These are phyloP conservation scores for Canna indica DNA, from an alignment of 176 grass and related monocot species.

Conservation along the genomic window DNA sequence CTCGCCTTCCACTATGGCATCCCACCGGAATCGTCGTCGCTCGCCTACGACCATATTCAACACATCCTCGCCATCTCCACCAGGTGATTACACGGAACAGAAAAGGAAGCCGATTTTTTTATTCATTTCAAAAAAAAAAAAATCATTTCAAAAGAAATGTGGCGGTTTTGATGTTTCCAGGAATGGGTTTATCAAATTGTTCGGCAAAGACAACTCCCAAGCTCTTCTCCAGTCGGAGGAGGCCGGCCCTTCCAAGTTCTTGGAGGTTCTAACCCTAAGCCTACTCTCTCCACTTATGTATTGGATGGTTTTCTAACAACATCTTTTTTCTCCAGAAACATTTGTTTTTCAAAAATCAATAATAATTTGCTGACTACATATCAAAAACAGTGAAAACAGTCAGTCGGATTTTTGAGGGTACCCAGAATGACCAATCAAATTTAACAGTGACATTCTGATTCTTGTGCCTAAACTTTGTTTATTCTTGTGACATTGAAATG, in stretches of 20 bases:
- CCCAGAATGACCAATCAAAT: too few species aligned
- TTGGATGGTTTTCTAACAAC: background rate
- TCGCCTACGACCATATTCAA: conserved; percentile 60
- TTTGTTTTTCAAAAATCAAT: too few species aligned
- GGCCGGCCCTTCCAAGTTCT: conserved; percentile 42
- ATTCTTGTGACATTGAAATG: too few species aligned
- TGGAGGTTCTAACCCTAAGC: conserved; percentile 31
- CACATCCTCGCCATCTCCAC: conserved; percentile 65
- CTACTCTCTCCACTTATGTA: background rate
- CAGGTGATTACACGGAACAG: conserved; percentile 45
- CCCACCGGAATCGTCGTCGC: conserved; percentile 44
- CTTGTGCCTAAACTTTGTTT: too few species aligned
- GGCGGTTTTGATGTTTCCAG: conserved; percentile 25
- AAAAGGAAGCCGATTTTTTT: background rate
- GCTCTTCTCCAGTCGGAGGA: conserved; percentile 59
- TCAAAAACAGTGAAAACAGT: too few species aligned
- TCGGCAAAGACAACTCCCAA: conserved; percentile 91
- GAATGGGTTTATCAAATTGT: conserved; percentile 84
- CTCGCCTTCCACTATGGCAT: conserved; percentile 81
- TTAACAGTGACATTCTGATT: too few species aligned
- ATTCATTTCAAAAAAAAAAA: too few species aligned
- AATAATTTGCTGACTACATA: too few species aligned
- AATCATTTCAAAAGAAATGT: too few species aligned
- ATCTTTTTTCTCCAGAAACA: background rate
- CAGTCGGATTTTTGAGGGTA: too few species aligned